phyloP scores from a whole-genome alignment of 805 yeast species.

The Tetrapisispora namnaoensis region DNA sequence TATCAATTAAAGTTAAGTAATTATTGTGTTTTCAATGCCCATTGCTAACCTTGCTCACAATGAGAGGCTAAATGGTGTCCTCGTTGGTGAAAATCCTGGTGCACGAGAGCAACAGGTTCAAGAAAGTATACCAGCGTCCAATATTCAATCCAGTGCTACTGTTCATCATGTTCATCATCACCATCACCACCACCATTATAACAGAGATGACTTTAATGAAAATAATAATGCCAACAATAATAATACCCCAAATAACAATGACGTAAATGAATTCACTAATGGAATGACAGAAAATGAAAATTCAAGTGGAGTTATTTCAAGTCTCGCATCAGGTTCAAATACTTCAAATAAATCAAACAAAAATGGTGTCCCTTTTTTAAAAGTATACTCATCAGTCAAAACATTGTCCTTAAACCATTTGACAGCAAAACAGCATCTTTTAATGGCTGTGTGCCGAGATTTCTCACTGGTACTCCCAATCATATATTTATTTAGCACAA shows the following conservation, averaged over 20 bases:
- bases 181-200: conserved; percentile 3
- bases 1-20: too few relatives aligned
- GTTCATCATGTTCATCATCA: conserved; percentile 3
- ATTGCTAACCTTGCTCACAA: background rate
- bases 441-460: conserved; percentile 70
- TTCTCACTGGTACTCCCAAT: conserved; percentile 63
- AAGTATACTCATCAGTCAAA: conserved; percentile 34
- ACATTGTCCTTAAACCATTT: conserved; percentile 59
- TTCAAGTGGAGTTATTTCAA: background rate
- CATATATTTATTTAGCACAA: conserved; percentile 41
- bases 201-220: background rate
- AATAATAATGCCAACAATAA: too few relatives aligned
- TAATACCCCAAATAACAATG: background rate
- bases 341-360: background rate
- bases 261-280: background rate
- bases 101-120: background rate
- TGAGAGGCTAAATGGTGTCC: background rate
- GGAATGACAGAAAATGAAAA: background rate
- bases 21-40: too few relatives aligned
- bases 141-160: background rate
- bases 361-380: conserved; percentile 5
- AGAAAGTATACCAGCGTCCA: background rate
- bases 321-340: background rate
- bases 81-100: background rate
- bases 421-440: conserved; percentile 65